These are phyloP conservation scores for Phaeosphaeriaceae sp. DNA, from an alignment of 2,329 filamentous ascomycete genomes.

Conservation along the genomic window DNA sequence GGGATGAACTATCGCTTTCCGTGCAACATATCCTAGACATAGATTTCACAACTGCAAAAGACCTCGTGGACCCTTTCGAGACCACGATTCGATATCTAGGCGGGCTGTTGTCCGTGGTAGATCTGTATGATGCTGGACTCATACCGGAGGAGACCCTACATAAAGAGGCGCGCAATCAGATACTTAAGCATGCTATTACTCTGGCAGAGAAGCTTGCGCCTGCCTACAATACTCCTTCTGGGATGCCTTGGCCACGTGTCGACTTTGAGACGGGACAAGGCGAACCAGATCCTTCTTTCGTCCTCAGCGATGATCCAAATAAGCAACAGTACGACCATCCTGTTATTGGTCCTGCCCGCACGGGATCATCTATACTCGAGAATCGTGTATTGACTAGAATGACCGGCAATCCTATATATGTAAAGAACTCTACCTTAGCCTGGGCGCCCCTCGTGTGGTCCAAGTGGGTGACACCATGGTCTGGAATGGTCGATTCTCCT, in stretches of 20 bases:
- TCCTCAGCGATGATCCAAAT: constrained; percentile 35
- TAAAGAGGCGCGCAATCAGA: constrained; percentile 36
- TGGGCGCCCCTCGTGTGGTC: constrained; percentile 56
- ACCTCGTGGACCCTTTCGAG: constrained; percentile 51
- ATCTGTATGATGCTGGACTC: constrained; percentile 51
- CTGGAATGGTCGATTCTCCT: constrained; percentile 51
- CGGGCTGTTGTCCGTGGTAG: constrained; percentile 48
- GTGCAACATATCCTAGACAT: constrained; percentile 49
- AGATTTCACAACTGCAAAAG: constrained; percentile 44
- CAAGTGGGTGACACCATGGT: constrained; percentile 47
- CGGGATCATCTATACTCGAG: constrained; percentile 54
- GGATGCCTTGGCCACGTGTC: constrained; percentile 55
- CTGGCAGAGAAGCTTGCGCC: constrained; percentile 48
- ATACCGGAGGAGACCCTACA: constrained; percentile 44
- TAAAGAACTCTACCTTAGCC: constrained; percentile 50
- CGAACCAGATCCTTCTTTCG: constrained; percentile 36
- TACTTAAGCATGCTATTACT: constrained; percentile 47
- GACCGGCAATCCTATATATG: constrained; percentile 50
- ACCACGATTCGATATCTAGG: constrained; percentile 52
- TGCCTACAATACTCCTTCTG: constrained; percentile 50
- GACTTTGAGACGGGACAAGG: constrained; percentile 48
- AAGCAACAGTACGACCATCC: constrained; percentile 44
- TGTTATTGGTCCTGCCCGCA: constrained; percentile 49
- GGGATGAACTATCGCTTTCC: constrained; percentile 49
- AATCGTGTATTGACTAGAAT: constrained; percentile 50